Percentiles rank a stretch among this genome's conserved stretches.
These are phyloP conservation scores for Dothidotthia symphoricarpi DNA, from an alignment of 2,329 filamentous ascomycete genomes.

Conservation along the genomic window DNA sequence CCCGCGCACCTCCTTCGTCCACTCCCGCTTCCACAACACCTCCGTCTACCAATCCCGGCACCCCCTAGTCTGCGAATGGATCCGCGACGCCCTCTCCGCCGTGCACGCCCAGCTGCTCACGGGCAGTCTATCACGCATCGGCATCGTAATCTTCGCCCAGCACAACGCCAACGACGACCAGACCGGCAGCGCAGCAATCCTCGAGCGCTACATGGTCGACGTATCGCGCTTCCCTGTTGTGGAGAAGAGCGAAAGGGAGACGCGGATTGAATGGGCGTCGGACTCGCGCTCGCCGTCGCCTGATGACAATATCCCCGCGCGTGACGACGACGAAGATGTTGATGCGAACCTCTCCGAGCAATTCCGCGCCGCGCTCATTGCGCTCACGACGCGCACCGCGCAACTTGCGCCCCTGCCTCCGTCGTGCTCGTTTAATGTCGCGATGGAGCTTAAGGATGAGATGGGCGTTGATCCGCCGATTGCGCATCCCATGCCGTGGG, in stretches of 20 bases:
- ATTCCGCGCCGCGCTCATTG: slow-evolving; percentile 64
- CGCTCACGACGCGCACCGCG: slow-evolving; percentile 60
- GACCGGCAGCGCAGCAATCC: slow-evolving; percentile 46
- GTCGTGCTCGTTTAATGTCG: slow-evolving; percentile 72
- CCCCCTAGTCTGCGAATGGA: slow-evolving; percentile 80
- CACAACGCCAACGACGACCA: slow-evolving; percentile 1
- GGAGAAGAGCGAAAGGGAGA: slow-evolving; percentile 47
- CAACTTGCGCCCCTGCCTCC: slow-evolving; percentile 58
- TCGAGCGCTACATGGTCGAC: slow-evolving; percentile 62
- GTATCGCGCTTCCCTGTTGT: slow-evolving; percentile 57
- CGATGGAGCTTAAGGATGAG: slow-evolving; percentile 67
- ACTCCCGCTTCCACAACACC: slow-evolving; percentile 77
- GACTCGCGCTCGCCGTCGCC: slow-evolving; percentile 1
- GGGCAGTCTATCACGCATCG: slow-evolving; percentile 55
- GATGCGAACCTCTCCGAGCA: slow-evolving; percentile 68
- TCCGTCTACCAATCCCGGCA: slow-evolving; percentile 83
- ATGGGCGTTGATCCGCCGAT: slow-evolving; percentile 50
- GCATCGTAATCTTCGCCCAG: slow-evolving; percentile 57
- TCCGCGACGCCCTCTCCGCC: slow-evolving; percentile 74
- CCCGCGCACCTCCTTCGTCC: slow-evolving; percentile 72
- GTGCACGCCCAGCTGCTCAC: slow-evolving; percentile 66
- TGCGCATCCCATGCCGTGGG: slow-evolving; percentile 57
- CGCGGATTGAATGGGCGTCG: slow-evolving; percentile 48
- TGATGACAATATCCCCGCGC: not conserved
- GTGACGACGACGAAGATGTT: slow-evolving; percentile 10